Conservation (phyloP, 1,139 yeast species). For the Scheffersomyces lignicola region DNA sequence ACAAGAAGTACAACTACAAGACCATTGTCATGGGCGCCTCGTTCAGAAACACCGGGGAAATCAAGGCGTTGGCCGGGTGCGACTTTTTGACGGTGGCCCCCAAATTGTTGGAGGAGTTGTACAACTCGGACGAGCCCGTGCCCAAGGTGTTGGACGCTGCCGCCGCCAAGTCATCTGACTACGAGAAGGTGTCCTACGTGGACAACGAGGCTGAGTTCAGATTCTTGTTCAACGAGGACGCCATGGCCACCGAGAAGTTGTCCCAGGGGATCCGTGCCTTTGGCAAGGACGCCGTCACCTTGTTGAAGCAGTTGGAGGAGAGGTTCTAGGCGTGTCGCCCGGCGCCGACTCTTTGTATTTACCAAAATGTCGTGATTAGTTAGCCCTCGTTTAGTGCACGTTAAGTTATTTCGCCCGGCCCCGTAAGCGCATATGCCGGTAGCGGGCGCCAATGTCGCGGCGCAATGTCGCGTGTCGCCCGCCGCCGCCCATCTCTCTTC, state of each 20-base stretch:
- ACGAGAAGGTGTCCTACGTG: constrained; percentile 75
- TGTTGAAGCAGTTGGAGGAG: constrained; percentile 74
- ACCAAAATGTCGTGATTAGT: no score
- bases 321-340: constrained; percentile 46
- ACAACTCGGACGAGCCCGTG: constrained; percentile 73
- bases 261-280: constrained; percentile 97
- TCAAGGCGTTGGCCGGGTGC: constrained; percentile 95
- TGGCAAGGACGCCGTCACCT: constrained; percentile 90
- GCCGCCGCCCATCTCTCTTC: no score
- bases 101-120: constrained; percentile 83
- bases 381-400: no score
- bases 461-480: no score
- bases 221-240: constrained; percentile 90
- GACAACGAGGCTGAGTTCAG: constrained; percentile 90
- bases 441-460: no score
- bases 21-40: constrained; percentile 99
- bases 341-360: no score
- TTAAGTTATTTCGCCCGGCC: no score
- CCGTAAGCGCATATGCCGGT: no score
- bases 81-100: constrained; percentile 97
- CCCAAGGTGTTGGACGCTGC: constrained; percentile 78
- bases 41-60: constrained; percentile 96
- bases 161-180: constrained; percentile 48
- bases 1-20: constrained; percentile 94
- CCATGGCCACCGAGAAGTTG: constrained; percentile 98